These are phyloP conservation scores for Triticum urartu DNA, from an alignment of 176 grass and related monocot species.

Conservation along the genomic window DNA sequence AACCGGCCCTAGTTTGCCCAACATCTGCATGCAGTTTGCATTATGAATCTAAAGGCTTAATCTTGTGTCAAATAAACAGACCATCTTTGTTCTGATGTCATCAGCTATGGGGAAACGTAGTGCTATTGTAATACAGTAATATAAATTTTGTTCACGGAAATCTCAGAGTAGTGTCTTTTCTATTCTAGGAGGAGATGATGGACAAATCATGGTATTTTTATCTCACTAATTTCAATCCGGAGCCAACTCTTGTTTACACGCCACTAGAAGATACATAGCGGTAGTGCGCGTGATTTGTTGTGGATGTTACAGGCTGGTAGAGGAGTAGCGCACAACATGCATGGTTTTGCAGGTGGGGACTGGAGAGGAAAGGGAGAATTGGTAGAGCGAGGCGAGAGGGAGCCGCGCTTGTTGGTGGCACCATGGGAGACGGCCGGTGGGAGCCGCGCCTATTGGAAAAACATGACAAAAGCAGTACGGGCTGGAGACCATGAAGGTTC, in stretches of 20 bases:
- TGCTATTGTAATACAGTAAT: background rate
- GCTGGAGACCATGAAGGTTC: no score
- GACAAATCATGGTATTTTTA: background rate
- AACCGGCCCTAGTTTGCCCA: background rate
- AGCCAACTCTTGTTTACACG: background rate
- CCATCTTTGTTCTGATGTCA: background rate
- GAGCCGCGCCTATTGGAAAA: no score
- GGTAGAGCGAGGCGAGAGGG: no score
- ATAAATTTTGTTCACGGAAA: background rate
- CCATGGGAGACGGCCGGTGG: no score
- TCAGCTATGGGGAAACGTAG: no score
- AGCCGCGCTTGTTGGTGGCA: no score
- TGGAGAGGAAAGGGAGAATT: no score
- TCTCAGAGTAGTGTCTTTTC: background rate
- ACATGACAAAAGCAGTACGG: no score
- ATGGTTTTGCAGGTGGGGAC: no score
- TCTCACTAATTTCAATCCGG: background rate
- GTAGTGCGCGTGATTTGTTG: background rate
- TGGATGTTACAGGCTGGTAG: background rate
- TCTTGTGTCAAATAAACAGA: background rate
- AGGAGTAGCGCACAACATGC: background rate
- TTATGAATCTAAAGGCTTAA: background rate
- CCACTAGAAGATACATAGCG: background rate
- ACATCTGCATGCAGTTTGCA: background rate
- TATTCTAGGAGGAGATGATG: conserved; percentile 2